Evolutionary conservation across 2,329 filamentous ascomycete species (phyloP).

Genomic region (Scedosporium minutisporum): DNA sequence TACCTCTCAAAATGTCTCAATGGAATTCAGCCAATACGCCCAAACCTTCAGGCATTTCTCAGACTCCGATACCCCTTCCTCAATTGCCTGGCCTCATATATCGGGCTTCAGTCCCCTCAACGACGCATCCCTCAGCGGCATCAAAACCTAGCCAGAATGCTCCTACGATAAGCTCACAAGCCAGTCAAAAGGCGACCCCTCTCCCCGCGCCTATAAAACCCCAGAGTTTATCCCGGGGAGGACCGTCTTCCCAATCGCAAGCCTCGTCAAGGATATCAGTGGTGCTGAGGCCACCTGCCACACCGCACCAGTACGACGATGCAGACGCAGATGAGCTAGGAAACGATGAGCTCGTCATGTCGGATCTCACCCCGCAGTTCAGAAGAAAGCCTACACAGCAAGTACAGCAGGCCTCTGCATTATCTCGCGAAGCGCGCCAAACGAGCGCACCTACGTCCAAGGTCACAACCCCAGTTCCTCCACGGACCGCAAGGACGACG

Average conservation of each 20-base stretch:
- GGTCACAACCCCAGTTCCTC: neutral
- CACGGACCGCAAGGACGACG: neutral
- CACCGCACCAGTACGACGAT: neutral
- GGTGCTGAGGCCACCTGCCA: constrained; percentile 9
- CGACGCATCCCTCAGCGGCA: neutral
- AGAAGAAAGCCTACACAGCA: constrained; percentile 9
- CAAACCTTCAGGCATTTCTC: neutral
- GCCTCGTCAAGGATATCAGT: constrained; percentile 11
- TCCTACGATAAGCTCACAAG: neutral
- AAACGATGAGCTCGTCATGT: constrained; percentile 9
- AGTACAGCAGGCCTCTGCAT: neutral
- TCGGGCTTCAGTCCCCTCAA: neutral
- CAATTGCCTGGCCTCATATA: neutral
- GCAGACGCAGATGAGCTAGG: constrained; percentile 7
- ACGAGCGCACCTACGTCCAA: neutral
- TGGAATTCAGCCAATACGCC: neutral
- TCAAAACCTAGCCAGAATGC: neutral
- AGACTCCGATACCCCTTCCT: constrained; percentile 3
- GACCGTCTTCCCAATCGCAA: neutral
- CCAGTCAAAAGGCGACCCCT: neutral
- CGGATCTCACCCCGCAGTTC: constrained; percentile 14
- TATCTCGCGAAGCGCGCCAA: neutral
- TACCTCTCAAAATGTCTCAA: neutral
- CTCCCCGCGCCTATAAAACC: neutral
- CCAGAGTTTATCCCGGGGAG: neutral